Evolutionary conservation across 1,139 yeast genomes (phyloP).

Genomic region (Saccharomycopsis hybrid): DNA sequence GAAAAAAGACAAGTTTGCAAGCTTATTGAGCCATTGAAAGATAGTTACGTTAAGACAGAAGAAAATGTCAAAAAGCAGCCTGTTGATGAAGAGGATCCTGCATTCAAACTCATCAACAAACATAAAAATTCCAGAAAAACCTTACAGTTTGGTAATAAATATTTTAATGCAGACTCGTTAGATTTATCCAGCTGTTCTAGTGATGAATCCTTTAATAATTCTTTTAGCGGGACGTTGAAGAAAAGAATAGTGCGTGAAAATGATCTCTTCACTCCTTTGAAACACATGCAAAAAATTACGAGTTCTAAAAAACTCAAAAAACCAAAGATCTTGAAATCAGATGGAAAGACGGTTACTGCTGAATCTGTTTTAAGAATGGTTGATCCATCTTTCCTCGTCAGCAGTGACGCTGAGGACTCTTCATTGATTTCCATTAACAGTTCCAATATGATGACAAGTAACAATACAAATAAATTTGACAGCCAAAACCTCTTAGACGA

Average conservation of each 20-base stretch:
- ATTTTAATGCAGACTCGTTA: slow-evolving; percentile 14
- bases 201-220: slow-evolving; percentile 9
- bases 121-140: slow-evolving; percentile 5
- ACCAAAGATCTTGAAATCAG: slow-evolving; percentile 20
- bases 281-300: neutral
- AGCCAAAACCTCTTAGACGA: slow-evolving; percentile 20
- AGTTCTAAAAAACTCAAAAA: slow-evolving; percentile 18
- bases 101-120: slow-evolving; percentile 11
- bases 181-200: slow-evolving; percentile 3
- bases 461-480: slow-evolving; percentile 4
- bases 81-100: slow-evolving; percentile 13
- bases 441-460: slow-evolving; percentile 25
- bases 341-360: slow-evolving; percentile 23
- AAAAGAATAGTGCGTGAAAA: slow-evolving; percentile 10
- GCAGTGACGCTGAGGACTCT: slow-evolving; percentile 21
- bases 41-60: slow-evolving; percentile 5
- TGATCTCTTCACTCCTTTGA: slow-evolving; percentile 16
- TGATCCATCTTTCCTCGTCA: slow-evolving; percentile 31
- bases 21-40: slow-evolving; percentile 14
- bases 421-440: slow-evolving; percentile 22
- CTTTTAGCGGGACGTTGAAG: slow-evolving; percentile 13
- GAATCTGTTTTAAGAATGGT: slow-evolving; percentile 35
- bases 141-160: slow-evolving; percentile 5
- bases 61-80: neutral
- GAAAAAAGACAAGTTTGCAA: slow-evolving; percentile 15